Base-by-base conservation (phyloP, 176 grass and related monocot genomes). In the Zoysia pacifica region DNA sequence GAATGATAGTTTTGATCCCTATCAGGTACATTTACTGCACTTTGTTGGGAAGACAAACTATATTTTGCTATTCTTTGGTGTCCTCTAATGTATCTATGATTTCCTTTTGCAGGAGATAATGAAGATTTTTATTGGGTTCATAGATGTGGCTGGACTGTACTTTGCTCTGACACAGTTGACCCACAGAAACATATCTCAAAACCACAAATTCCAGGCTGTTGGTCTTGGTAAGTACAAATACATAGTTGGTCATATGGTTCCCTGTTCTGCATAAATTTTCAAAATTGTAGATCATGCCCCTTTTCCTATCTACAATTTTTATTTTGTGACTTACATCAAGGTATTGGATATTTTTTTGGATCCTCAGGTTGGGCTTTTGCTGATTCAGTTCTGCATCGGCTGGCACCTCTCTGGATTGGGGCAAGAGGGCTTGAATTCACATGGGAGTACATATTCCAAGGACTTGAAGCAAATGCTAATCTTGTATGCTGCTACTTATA, bases 321-420 rank as follows among this genome's bases (percentile, higher is more conserved):
- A n/a, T 75, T 62, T 69, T 59, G 19, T 70, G 63, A 45, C 60
- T 65, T 69, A 73, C 40, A 68, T 72, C 58, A 11, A 74, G 62
- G 15, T 40, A 12, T 68, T 51, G 12, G 42, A 50, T 81, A 52
- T 67, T 80, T 55, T 4, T 78, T 65, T 65, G n/a, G 48, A 38
- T 71, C 85, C 88, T 53, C 86, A 98, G 96, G 96, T 71, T 98
- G 96, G 90, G 92, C 95, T 93, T 98, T 98, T 94, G 96, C 92
- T 45, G 92, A 94, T 87, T 98, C 92, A 2, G 86, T 93, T 78
- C 78, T 97, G 62, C 91, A 97, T 66, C 73, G 90, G 42, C 73
- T 97, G 59, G 95, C 88, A 5, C 95, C 95, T 83, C 96, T 98
- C 56, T 98, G 96, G 96, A 87, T 98, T 69, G 92, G 96, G 46